These are phyloP conservation scores for Aspergillus fischeri DNA, from an alignment of 2,329 filamentous ascomycete species.

Conservation along the genomic window DNA sequence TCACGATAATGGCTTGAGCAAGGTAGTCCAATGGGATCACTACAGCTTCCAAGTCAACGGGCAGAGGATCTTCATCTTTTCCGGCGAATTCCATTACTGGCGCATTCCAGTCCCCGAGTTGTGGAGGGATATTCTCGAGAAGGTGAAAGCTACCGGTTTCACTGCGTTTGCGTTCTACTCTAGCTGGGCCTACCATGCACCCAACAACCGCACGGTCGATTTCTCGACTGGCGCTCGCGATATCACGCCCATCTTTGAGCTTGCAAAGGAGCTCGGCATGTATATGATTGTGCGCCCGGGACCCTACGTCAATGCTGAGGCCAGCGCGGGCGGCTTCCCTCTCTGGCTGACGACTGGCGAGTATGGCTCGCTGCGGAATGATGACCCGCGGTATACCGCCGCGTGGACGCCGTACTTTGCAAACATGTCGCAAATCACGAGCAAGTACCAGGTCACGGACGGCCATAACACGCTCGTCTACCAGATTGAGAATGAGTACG, in stretches of 20 bases:
- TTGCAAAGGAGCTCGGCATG: conserved; percentile 52
- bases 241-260: conserved; percentile 49
- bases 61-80: conserved; percentile 50
- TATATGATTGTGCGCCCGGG: conserved; percentile 57
- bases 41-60: conserved; percentile 52
- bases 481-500: conserved; percentile 35
- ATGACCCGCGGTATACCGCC: conserved; percentile 28
- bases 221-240: conserved; percentile 53
- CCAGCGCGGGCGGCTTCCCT: conserved; percentile 59
- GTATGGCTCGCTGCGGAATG: conserved; percentile 31
- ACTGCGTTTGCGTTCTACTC: conserved; percentile 47
- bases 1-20: conserved; percentile 46
- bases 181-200: conserved; percentile 48
- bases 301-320: conserved; percentile 62
- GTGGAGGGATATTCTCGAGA: conserved; percentile 50
- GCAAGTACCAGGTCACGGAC: conserved; percentile 27
- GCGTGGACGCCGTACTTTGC: conserved; percentile 31
- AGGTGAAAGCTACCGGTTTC: conserved; percentile 50
- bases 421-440: conserved; percentile 27
- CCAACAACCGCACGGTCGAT: conserved; percentile 44
- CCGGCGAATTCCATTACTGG: conserved; percentile 54
- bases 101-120: conserved; percentile 48
- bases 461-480: conserved; percentile 26
- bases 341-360: conserved; percentile 58
- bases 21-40: conserved; percentile 50